A percentile compares a stretch with the other conserved stretches of the same genome.
These are phyloP conservation scores for Cryphonectria nitschkei DNA, from an alignment of 2,329 filamentous ascomycete species.

Conservation along the genomic window DNA sequence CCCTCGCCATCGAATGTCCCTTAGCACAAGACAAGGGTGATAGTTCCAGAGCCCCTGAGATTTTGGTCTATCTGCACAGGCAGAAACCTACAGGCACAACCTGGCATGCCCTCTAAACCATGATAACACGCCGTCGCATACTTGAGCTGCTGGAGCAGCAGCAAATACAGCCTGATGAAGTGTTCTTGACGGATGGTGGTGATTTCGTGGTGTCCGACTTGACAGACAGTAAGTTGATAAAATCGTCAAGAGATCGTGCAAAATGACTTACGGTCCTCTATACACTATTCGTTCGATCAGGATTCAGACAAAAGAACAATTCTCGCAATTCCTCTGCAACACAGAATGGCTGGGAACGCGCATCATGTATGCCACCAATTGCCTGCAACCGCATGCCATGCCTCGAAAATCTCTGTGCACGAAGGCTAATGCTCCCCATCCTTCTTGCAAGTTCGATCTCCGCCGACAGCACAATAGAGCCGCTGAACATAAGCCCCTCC, in stretches of 20 bases:
- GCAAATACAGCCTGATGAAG: constrained; percentile 8
- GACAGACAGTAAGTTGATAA: constrained; percentile 4
- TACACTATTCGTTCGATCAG: background rate
- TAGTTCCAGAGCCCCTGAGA: background rate
- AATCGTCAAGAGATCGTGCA: background rate
- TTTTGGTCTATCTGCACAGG: background rate
- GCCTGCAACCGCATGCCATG: background rate
- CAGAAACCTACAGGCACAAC: background rate
- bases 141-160: constrained; percentile 13
- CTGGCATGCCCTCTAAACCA: background rate
- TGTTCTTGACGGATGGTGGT: constrained; percentile 15
- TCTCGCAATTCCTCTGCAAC: background rate
- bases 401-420: background rate
- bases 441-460: constrained; percentile 17
- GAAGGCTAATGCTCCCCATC: background rate
- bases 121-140: background rate
- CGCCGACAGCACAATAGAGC: constrained; percentile 19
- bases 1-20: background rate
- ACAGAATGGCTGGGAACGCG: constrained; percentile 6
- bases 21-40: background rate
- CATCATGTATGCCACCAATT: constrained; percentile 16
- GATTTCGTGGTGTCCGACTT: constrained; percentile 19
- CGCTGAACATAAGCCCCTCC: constrained; percentile 18
- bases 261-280: background rate
- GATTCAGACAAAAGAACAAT: background rate